A percentile compares a stretch with the other conserved stretches of the same genome.
These are phyloP conservation scores for Suillus subaureus DNA, from an alignment of 768 basidiomycete genomes.

Conservation along the genomic window DNA sequence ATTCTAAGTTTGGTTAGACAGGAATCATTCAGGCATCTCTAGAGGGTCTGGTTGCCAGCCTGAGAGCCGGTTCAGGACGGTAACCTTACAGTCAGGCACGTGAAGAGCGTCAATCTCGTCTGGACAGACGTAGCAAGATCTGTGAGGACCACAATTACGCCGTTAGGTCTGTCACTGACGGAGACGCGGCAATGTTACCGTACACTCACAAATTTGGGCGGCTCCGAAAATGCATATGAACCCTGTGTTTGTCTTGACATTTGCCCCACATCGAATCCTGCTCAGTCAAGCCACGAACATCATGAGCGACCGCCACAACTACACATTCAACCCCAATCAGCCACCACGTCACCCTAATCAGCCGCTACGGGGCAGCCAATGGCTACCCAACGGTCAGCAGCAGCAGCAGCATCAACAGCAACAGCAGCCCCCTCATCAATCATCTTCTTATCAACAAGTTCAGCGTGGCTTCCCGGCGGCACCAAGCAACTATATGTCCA, in stretches of 20 bases:
- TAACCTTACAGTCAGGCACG: constrained; percentile 31
- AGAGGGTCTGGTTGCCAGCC: constrained; percentile 30
- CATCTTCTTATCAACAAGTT: constrained; percentile 23
- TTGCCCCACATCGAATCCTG: constrained; percentile 3
- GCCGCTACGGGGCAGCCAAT: constrained; percentile 23
- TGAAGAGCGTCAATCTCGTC: constrained; percentile 23
- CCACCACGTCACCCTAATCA: not conserved
- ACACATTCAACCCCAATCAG: constrained; percentile 25
- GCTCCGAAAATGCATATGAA: constrained; percentile 39
- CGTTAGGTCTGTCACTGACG: constrained; percentile 24
- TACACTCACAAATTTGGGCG: constrained; percentile 30
- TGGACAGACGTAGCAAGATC: constrained; percentile 31
- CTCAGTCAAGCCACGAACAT: constrained; percentile 4
- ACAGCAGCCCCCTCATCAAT: constrained; percentile 26
- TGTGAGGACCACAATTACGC: constrained; percentile 30
- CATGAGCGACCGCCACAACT: constrained; percentile 35
- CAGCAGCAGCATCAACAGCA: too few species aligned
- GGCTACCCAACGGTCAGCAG: constrained; percentile 24
- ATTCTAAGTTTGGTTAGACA: constrained; percentile 35
- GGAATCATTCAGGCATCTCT: constrained; percentile 16
- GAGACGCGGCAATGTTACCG: constrained; percentile 31
- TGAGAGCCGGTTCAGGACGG: constrained; percentile 27
- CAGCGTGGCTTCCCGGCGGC: constrained; percentile 7
- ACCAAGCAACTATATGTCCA: constrained; percentile 16
- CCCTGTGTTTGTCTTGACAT: constrained; percentile 13